These are phyloP conservation scores for Lactifluus pinguis DNA, from an alignment of 768 basidiomycete species.

Conservation along the genomic window DNA sequence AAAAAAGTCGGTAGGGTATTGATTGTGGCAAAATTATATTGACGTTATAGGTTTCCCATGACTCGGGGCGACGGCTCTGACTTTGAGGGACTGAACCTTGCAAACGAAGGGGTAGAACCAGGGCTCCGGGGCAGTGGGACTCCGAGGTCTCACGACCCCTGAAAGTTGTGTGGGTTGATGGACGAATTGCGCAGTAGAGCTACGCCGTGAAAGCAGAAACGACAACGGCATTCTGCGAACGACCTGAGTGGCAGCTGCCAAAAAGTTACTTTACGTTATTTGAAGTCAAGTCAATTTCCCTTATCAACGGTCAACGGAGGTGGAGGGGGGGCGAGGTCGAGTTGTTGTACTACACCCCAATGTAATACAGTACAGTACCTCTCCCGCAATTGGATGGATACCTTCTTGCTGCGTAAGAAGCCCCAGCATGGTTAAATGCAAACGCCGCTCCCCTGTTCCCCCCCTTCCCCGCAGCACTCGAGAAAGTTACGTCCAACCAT, in stretches of 20 bases:
- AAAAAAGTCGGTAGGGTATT: neutral
- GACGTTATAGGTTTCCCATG: neutral
- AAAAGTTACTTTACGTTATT: neutral
- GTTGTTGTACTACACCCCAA: too few species aligned
- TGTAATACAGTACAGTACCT: too few species aligned
- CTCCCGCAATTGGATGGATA: neutral
- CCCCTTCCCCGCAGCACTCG: neutral
- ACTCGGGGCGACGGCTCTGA: neutral
- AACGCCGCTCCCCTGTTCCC: neutral
- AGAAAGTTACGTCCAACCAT: conserved; percentile 1
- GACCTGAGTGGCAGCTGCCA: too few species aligned
- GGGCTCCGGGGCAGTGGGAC: neutral
- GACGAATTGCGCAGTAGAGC: neutral
- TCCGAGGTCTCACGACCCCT: neutral
- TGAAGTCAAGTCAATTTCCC: neutral
- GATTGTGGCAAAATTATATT: neutral
- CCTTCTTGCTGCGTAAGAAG: neutral
- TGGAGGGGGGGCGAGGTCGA: too few species aligned
- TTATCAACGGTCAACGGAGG: neutral
- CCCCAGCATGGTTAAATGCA: conserved; percentile 17
- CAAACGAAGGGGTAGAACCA: neutral
- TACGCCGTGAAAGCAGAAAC: neutral
- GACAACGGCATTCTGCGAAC: neutral
- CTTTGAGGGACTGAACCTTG: neutral
- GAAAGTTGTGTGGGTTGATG: neutral